Evolutionary conservation across 148 eudicot genomes (phyloP).

Genomic region (Rhododendron williamsianum): DNA sequence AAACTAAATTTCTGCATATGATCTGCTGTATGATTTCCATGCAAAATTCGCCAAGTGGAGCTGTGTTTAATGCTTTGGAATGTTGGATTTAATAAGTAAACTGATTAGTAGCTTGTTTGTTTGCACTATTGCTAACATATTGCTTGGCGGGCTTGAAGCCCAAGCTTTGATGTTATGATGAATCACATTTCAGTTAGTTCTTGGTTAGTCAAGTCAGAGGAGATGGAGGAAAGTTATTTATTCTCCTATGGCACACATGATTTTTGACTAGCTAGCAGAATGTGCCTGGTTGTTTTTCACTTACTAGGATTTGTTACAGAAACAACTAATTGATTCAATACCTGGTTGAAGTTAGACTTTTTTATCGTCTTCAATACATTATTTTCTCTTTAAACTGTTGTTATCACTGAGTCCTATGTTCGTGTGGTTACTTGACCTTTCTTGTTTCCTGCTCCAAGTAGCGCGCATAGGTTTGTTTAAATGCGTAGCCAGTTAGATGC

Average conservation of each 20-base stretch:
- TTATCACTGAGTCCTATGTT: not conserved
- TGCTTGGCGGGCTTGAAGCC: not conserved
- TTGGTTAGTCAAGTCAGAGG: not conserved
- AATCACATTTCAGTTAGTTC: not conserved
- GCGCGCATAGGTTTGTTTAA: not conserved
- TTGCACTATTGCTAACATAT: not conserved
- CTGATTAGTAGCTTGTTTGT: not conserved
- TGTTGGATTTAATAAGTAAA: not conserved
- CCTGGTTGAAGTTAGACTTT: not conserved
- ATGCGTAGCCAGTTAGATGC: not conserved
- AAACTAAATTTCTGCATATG: not conserved
- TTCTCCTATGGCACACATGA: not conserved
- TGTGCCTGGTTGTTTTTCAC: not conserved
- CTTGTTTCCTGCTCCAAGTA: not conserved
- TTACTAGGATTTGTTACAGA: not conserved
- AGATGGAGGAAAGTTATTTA: not conserved
- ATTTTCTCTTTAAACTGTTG: not conserved
- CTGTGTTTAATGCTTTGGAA: not conserved
- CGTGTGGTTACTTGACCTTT: not conserved
- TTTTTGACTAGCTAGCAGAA: not conserved
- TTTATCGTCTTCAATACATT: not conserved
- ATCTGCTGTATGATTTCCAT: not conserved
- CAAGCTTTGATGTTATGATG: not conserved
- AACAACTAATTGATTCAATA: not conserved
- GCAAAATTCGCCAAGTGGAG: not conserved